Evolutionary conservation across 257 asterid species (phyloP).

Genomic region (Solanum lycopersicoides): DNA sequence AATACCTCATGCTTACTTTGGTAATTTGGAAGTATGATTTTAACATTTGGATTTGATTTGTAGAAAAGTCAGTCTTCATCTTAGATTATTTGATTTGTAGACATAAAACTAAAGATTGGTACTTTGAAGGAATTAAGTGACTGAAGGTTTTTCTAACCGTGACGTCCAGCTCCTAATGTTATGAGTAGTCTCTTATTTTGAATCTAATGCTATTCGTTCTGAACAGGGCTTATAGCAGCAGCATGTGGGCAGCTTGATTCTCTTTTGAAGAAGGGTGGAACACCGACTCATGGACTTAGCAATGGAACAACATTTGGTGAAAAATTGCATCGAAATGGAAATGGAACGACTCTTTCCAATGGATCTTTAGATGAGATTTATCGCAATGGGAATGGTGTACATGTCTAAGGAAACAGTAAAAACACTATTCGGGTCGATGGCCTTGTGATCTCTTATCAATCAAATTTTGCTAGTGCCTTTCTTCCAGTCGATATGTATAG

Average conservation of each 20-base stretch:
- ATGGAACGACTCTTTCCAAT: conserved; percentile 32
- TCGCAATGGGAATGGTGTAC: conserved; percentile 60
- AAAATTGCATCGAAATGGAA: conserved; percentile 36
- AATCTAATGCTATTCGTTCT: not conserved
- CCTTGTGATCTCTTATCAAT: not conserved
- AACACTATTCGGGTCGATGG: not conserved
- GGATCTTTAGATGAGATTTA: conserved; percentile 48
- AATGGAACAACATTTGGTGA: conserved; percentile 34
- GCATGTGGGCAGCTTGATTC: conserved; percentile 57
- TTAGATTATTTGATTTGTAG: not conserved
- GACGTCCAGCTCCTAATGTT: not conserved
- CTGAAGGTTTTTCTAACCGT: not conserved
- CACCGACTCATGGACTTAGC: conserved; percentile 16
- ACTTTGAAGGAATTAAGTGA: not conserved
- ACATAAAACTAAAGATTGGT: not conserved
- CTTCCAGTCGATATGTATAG: not conserved
- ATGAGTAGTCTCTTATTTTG: not conserved
- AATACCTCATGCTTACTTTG: not conserved
- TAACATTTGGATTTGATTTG: not conserved
- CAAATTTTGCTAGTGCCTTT: not conserved
- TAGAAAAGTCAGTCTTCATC: not conserved
- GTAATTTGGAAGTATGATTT: not conserved
- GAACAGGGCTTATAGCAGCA: conserved; percentile 65
- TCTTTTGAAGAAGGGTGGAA: conserved; percentile 27
- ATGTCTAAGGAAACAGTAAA: conserved; percentile 15